Evolutionary conservation across 768 basidiomycete genomes (phyloP), one percentile per base, ranked within the genome.

Genomic region (Tricholoma saponaceum): DNA sequence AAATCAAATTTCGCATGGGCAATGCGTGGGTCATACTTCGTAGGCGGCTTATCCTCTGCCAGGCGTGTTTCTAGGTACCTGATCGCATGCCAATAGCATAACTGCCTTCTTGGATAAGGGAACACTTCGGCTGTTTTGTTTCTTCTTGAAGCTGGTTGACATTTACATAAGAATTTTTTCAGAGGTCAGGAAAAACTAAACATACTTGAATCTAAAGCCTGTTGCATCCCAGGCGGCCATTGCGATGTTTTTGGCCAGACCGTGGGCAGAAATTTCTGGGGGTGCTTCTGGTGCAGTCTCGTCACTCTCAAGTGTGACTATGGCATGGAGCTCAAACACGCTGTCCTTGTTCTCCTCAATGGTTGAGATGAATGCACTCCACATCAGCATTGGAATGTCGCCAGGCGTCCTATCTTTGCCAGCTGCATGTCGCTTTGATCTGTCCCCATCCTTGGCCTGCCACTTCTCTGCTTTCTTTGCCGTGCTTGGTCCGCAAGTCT

Each of bases 31-130:
- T 65, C 62, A 49, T 67, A 67, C 7, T 37, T 22, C 8, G 66
- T 61, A 0, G 64, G 66, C 35, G 61, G 59, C n/a, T 64, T 67
- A 28, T 64, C 58, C 35, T 67, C 64, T 8, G 64, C 58, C 0
- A 72, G 52, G 0, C 63, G 58, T 32, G 61, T 50, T 22, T 69
- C 66, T 10, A 70, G 20, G 13, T 68, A 66, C 2, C 46, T 55
- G 22, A 71, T 60, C 1, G 55, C 64, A 51, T 73, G 72, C 72
- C 72, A 73, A 37, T 69, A 68, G 57, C 71, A 73, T 0, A 73
- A 52, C 57, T 71, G 72, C 28, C 72, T 67, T 50, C 71, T 71
- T 3, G 67, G 63, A 5, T 51, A 3, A 1, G 66, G 60, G 23
- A 64, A 64, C 2, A 59, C 54, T 1, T 30, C 58, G 32, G 20